phyloP scores from a whole-genome alignment of 106 monocot genomes.

The Triglochin maritima region DNA sequence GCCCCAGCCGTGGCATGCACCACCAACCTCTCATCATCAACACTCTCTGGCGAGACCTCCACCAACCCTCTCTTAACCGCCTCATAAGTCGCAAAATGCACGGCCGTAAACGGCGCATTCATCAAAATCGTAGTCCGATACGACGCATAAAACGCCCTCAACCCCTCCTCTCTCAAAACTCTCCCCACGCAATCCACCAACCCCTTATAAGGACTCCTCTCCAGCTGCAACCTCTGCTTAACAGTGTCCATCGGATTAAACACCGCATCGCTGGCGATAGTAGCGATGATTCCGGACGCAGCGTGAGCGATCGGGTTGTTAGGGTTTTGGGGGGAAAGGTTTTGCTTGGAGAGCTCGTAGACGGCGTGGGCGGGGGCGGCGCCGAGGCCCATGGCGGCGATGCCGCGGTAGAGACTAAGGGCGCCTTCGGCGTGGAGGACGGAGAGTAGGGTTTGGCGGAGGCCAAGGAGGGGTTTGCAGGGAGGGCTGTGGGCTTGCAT shows the following conservation, averaged over 20 bases:
- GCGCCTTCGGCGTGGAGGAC: conserved; percentile 30
- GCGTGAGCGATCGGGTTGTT: conserved; percentile 29
- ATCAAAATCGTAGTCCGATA: conserved; percentile 71
- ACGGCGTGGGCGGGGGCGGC: conserved; percentile 78
- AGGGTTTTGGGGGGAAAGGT: conserved; percentile 26
- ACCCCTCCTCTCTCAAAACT: conserved; percentile 67
- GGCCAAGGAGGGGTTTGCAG: conserved; percentile 16
- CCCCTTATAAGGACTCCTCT: conserved; percentile 61
- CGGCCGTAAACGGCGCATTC: conserved; percentile 83
- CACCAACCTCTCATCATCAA: conserved; percentile 36
- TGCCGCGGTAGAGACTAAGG: conserved; percentile 57
- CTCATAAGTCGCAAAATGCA: conserved; percentile 83
- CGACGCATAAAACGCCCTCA: conserved; percentile 50
- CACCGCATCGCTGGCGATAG: conserved; percentile 66
- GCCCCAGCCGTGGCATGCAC: conserved; percentile 80
- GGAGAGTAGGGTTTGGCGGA: conserved; percentile 19
- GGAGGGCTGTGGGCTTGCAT: conserved; percentile 34
- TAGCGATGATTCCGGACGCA: conserved; percentile 59
- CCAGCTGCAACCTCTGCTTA: conserved; percentile 79
- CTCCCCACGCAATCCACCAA: conserved; percentile 51
- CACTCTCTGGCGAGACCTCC: conserved; percentile 34
- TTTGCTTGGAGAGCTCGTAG: conserved; percentile 45
- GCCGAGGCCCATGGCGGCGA: conserved; percentile 67
- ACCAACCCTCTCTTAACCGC: conserved; percentile 50
- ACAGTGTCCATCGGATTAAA: conserved; percentile 79